Conservation (phyloP, 768 basidiomycete genomes). For the Porpolomopsis calyptriformis region DNA sequence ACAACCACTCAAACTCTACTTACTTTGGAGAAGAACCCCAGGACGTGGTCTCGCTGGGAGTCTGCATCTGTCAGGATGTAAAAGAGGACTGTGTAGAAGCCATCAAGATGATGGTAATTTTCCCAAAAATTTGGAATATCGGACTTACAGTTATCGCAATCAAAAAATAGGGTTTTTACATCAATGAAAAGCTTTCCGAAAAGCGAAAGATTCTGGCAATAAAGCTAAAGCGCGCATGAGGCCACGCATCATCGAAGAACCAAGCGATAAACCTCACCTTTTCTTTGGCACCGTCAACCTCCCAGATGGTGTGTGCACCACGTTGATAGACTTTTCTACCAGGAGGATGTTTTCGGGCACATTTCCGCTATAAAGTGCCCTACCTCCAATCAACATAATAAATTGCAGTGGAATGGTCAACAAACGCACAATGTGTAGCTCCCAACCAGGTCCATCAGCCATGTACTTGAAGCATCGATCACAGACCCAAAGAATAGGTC, state of each 20-base stretch:
- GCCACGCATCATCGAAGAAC: neutral
- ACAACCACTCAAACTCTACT: neutral
- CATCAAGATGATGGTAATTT: neutral
- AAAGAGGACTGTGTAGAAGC: constrained; percentile 57
- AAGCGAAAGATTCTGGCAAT: constrained; percentile 90
- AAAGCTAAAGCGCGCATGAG: constrained; percentile 51
- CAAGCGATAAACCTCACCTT: constrained; percentile 44
- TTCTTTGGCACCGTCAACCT: constrained; percentile 80
- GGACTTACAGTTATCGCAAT: constrained; percentile 70
- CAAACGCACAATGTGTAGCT: constrained; percentile 53
- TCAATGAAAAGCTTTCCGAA: constrained; percentile 99
- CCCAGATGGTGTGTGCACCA: constrained; percentile 87
- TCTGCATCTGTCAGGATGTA: constrained; percentile 86
- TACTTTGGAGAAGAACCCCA: constrained; percentile 64
- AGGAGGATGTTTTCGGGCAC: constrained; percentile 63
- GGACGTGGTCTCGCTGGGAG: constrained; percentile 67
- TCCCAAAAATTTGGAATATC: neutral
- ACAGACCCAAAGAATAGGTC: constrained; percentile 67
- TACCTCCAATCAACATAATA: constrained; percentile 1
- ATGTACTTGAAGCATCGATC: constrained; percentile 97
- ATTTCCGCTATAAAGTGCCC: constrained; percentile 43
- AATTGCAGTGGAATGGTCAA: constrained; percentile 12
- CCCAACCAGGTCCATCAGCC: constrained; percentile 62
- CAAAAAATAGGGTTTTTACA: constrained; percentile 90
- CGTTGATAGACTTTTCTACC: constrained; percentile 85